Conservation (phyloP, 2,329 filamentous ascomycete species). For the Helminthosporium solani region DNA sequence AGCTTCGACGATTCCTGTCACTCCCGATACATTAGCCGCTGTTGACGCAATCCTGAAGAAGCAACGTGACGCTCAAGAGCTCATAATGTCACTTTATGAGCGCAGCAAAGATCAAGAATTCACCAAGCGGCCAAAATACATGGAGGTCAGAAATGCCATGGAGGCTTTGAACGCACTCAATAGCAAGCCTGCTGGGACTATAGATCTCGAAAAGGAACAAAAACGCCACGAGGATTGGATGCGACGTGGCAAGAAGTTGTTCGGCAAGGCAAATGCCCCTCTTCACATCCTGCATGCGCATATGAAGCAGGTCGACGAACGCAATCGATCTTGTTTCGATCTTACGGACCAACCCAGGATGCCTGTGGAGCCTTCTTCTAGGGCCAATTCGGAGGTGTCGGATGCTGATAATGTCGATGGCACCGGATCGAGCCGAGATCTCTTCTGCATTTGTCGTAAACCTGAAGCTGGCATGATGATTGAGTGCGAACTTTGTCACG, state of each 20-base stretch:
- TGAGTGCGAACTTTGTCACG: constrained; percentile 95
- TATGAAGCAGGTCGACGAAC: constrained; percentile 87
- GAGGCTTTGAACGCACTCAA: constrained; percentile 85
- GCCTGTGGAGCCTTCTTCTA: constrained; percentile 87
- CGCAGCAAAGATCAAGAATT: constrained; percentile 74
- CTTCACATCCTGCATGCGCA: constrained; percentile 93
- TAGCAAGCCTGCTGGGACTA: constrained; percentile 85
- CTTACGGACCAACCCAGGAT: constrained; percentile 82
- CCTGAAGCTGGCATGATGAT: constrained; percentile 99
- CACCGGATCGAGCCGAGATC: constrained; percentile 63
- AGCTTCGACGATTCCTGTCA: constrained; percentile 77
- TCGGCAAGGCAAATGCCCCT: constrained; percentile 96
- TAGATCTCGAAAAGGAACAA: constrained; percentile 91
- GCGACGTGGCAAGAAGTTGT: constrained; percentile 94
- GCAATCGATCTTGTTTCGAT: constrained; percentile 90
- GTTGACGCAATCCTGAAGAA: constrained; percentile 94
- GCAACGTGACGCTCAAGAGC: constrained; percentile 88
- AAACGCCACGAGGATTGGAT: constrained; percentile 99
- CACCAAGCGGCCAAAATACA: constrained; percentile 78
- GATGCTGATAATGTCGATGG: constrained; percentile 47
- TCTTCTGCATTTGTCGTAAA: constrained; percentile 94
- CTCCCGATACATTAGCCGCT: constrained; percentile 72
- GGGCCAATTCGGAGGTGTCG: constrained; percentile 68
- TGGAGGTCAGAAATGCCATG: constrained; percentile 87
- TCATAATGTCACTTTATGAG: constrained; percentile 79